Evolutionary conservation across 805 yeast genomes (phyloP).

Genomic region (Starmerella apis): DNA sequence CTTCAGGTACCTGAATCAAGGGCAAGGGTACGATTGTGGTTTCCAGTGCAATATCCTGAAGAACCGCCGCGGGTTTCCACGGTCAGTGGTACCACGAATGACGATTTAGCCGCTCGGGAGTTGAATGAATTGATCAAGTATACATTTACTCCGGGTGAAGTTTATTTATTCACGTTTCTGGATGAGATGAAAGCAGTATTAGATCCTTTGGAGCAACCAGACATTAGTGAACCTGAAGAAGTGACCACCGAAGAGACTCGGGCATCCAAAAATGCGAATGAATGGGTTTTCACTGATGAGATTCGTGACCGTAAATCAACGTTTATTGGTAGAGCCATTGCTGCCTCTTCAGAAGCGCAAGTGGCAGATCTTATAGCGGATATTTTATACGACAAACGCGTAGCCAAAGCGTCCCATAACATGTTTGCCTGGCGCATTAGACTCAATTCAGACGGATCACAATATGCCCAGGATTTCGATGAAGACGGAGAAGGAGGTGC

Average conservation of each 20-base stretch:
- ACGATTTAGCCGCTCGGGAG: constrained; percentile 39
- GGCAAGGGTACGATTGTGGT: constrained; percentile 53
- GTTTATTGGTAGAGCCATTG: constrained; percentile 65
- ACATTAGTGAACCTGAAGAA: background rate
- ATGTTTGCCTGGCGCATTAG: constrained; percentile 81
- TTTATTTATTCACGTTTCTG: constrained; percentile 69
- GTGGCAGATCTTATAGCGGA: constrained; percentile 44
- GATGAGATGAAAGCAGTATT: constrained; percentile 37
- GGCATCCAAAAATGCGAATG: constrained; percentile 34
- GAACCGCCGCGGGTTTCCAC: constrained; percentile 55
- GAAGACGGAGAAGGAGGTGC: constrained; percentile 98
- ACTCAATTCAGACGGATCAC: constrained; percentile 36
- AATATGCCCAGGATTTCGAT: constrained; percentile 71
- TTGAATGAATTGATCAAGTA: constrained; percentile 45
- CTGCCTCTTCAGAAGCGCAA: constrained; percentile 55
- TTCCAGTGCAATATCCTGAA: constrained; percentile 63
- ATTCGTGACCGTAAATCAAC: constrained; percentile 75
- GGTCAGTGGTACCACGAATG: constrained; percentile 37
- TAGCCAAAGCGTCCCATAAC: constrained; percentile 61
- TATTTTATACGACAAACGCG: constrained; percentile 53
- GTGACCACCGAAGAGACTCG: constrained; percentile 18
- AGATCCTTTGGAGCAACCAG: background rate
- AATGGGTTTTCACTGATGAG: constrained; percentile 72
- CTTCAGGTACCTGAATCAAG: constrained; percentile 46
- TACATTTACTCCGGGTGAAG: constrained; percentile 50